Evolutionary conservation across 768 basidiomycete species (phyloP), one percentile per base, ranked within the genome.

Genomic region (Auricularia sp.): DNA sequence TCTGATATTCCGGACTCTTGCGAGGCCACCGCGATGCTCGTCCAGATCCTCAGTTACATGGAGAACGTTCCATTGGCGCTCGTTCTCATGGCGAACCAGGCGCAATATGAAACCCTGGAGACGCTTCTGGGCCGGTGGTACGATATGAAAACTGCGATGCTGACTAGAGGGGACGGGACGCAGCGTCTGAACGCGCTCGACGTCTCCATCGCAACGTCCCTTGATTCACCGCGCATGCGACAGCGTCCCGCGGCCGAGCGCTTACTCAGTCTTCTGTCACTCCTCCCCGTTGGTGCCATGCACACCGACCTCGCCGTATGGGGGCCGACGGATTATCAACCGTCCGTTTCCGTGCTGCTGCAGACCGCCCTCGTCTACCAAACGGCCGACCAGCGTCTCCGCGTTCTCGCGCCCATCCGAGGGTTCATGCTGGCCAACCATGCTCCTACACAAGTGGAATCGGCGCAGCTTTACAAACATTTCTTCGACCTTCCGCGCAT

Each of bases 261-360:
- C 6, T 68, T 76, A 4, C 68, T 77, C 11, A 71, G 72, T 44
- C 56, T 72, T 13, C 45, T 77, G 13, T 70, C 73, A 2, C 66
- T 75, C 7, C 68, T 77, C 7, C 76, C 76, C 1, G 70, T 74
- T 58, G 75, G 72, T 1, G 67, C 75, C 61, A 62, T 45, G 14
- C 54, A 69, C 51, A 62, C 69, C 1, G 64, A 36, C 1, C 61
- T 37, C 39, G 39, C 8, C 39, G 13, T 42, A 1, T 67, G 69
- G 35, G 67, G 67, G 18, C 65, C 68, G 1, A 63, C 54, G 11
- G 63, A 68, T n/a, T 51, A 61, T 3, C 21, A 63, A 8, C 56
- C 62, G 13, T 66, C 69, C 0, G 39, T 69, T 18, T 54, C 70
- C 24, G 63, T 65, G 5, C 68, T 71, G 1, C 67, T 64, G 64